Conservation (phyloP, 805 yeast species). For the Kodamaea laetipori region DNA sequence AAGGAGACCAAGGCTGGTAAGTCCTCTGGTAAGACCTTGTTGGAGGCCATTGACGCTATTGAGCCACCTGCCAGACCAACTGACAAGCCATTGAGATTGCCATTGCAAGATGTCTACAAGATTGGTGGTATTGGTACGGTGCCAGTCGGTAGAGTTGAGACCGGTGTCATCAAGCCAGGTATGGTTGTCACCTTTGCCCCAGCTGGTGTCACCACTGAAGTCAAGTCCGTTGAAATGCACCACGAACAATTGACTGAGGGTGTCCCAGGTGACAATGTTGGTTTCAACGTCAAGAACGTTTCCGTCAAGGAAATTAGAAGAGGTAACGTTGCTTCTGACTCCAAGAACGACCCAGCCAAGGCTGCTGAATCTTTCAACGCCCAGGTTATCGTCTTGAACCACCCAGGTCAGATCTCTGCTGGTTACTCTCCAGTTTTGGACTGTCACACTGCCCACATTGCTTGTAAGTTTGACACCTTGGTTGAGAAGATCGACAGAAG, state of each 20-base stretch:
- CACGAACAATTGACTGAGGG: slow-evolving; percentile 80
- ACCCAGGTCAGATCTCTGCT: slow-evolving; percentile 88
- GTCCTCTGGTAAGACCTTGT: slow-evolving; percentile 75
- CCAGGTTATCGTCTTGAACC: slow-evolving; percentile 85
- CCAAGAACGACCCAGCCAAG: slow-evolving; percentile 85
- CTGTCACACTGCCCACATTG: slow-evolving; percentile 96
- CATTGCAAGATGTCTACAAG: slow-evolving; percentile 95
- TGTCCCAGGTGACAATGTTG: slow-evolving; percentile 89
- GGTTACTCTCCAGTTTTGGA: slow-evolving; percentile 92
- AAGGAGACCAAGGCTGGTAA: slow-evolving; percentile 88
- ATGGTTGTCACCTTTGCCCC: slow-evolving; percentile 89
- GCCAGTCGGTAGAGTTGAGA: slow-evolving; percentile 98
- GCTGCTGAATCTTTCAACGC: slow-evolving; percentile 77
- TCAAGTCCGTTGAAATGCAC: slow-evolving; percentile 88
- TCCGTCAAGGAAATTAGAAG: slow-evolving; percentile 87
- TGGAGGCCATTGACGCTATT: slow-evolving; percentile 89
- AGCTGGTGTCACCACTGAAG: slow-evolving; percentile 87
- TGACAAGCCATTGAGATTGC: slow-evolving; percentile 95
- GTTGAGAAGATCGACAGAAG: slow-evolving; percentile 87
- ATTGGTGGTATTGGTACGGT: slow-evolving; percentile 99
- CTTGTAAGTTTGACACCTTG: slow-evolving; percentile 82
- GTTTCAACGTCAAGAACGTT: slow-evolving; percentile 89
- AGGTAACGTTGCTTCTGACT: slow-evolving; percentile 92
- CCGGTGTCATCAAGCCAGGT: slow-evolving; percentile 97
- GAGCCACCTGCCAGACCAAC: slow-evolving; percentile 96